phyloP scores from a whole-genome alignment of 2,329 filamentous ascomycete species.

The Pseudocercospora fuligena region DNA sequence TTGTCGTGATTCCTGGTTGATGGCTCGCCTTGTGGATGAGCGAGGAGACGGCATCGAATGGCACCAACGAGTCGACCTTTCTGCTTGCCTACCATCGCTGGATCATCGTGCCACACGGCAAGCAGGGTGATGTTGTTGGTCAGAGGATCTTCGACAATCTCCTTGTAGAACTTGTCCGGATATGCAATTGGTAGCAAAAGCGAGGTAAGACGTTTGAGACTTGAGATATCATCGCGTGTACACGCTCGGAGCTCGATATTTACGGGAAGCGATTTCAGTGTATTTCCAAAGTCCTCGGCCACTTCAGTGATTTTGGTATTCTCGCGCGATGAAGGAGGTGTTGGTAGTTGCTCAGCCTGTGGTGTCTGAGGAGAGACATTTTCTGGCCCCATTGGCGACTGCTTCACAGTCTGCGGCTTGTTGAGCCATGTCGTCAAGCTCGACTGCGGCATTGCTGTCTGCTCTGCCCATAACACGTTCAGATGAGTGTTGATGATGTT shows the following conservation, averaged over 20 bases:
- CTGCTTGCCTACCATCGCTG: conserved; percentile 27
- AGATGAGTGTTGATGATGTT: neutral
- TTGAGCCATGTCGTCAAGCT: conserved; percentile 55
- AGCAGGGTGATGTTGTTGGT: conserved; percentile 62
- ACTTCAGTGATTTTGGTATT: neutral
- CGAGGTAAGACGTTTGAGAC: conserved; percentile 62
- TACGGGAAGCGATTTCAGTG: conserved; percentile 43
- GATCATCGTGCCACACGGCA: conserved; percentile 60
- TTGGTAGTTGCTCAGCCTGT: conserved; percentile 8
- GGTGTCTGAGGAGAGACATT: neutral
- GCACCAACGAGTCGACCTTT: conserved; percentile 51
- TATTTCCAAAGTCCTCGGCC: neutral
- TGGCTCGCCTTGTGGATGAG: conserved; percentile 21
- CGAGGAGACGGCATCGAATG: conserved; percentile 53
- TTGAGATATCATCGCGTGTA: conserved; percentile 58
- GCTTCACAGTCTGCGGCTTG: conserved; percentile 45
- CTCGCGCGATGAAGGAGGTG: conserved; percentile 12
- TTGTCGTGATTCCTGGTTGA: conserved; percentile 19
- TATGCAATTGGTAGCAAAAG: conserved; percentile 66
- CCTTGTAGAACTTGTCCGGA: conserved; percentile 64
- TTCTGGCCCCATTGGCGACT: conserved; percentile 27
- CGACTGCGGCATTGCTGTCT: conserved; percentile 48
- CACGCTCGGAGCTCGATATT: conserved; percentile 60
- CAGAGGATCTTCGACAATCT: conserved; percentile 61
- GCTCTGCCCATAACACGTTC: conserved; percentile 1